Conservation (phyloP, 2,329 filamentous ascomycete genomes). For the Calcarisporium arbuscula region DNA sequence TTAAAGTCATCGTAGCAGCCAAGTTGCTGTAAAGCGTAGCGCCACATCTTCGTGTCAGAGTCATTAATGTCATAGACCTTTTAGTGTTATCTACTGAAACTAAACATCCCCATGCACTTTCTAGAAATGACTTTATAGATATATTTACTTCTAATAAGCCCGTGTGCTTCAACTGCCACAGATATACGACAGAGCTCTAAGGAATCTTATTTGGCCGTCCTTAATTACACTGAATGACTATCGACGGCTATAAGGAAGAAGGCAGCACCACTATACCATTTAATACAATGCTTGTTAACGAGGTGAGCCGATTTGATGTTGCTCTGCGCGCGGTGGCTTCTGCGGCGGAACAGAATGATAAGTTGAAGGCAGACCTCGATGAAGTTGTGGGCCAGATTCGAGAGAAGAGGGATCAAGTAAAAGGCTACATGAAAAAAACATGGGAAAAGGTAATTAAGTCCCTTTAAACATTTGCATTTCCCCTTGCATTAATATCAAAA, state of each 20-base stretch:
- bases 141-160: constrained; percentile 51
- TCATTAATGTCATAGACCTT: constrained; percentile 61
- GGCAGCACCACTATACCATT: constrained; percentile 63
- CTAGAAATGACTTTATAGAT: constrained; percentile 41
- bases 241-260: constrained; percentile 58
- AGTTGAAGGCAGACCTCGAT: too few species aligned
- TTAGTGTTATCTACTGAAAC: constrained; percentile 54
- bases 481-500: too few species aligned
- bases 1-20: constrained; percentile 57
- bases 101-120: constrained; percentile 53
- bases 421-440: too few species aligned
- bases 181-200: constrained; percentile 54
- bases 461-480: too few species aligned
- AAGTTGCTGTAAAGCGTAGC: constrained; percentile 43
- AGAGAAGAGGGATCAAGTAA: too few species aligned
- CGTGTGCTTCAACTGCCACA: constrained; percentile 63
- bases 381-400: too few species aligned
- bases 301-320: constrained; percentile 50
- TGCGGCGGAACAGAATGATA: too few species aligned
- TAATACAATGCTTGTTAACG: constrained; percentile 62
- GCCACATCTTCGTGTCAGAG: constrained; percentile 50
- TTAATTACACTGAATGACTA: constrained; percentile 42
- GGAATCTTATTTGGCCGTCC: constrained; percentile 55
- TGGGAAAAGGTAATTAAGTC: too few species aligned
- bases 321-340: constrained; percentile 4